These are phyloP conservation scores for Psilocybe cubensis DNA, from an alignment of 768 basidiomycete genomes.

Conservation along the genomic window DNA sequence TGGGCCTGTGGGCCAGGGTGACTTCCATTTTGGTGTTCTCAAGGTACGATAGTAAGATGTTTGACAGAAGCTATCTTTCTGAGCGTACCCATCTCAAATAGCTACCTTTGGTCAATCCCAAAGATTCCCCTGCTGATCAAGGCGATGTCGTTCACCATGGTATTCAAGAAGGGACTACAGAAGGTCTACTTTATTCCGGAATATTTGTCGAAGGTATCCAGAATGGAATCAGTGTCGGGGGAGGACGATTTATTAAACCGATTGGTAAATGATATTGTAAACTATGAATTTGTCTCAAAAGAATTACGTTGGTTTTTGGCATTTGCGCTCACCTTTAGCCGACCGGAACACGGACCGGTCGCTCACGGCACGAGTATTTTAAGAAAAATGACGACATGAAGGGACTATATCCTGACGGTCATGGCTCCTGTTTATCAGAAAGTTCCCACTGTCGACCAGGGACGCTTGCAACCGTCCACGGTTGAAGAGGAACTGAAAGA, in stretches of 20 bases:
- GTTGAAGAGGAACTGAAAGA: not conserved
- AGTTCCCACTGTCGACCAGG: slow-evolving; percentile 1
- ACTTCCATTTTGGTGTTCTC: slow-evolving; percentile 64
- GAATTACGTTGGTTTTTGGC: too few species aligned
- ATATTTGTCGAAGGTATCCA: slow-evolving; percentile 53
- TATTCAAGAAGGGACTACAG: slow-evolving; percentile 59
- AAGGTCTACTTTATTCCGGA: slow-evolving; percentile 60
- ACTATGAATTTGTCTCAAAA: too few species aligned
- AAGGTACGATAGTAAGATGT: slow-evolving; percentile 41
- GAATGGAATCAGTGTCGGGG: slow-evolving; percentile 40
- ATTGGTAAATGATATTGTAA: not conserved
- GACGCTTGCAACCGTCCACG: not conserved
- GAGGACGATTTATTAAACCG: slow-evolving; percentile 18
- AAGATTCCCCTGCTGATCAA: slow-evolving; percentile 48
- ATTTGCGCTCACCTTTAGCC: not conserved
- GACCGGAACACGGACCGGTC: not conserved
- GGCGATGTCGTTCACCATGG: slow-evolving; percentile 61
- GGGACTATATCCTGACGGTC: not conserved
- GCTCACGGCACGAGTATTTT: not conserved
- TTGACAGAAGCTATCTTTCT: not conserved
- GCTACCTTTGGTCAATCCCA: slow-evolving; percentile 56
- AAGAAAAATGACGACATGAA: not conserved
- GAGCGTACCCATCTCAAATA: too few species aligned
- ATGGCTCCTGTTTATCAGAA: slow-evolving; percentile 8
- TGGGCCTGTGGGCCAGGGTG: slow-evolving; percentile 54